These are phyloP conservation scores for Leucocoprinus birnbaumii DNA, from an alignment of 768 basidiomycete genomes.

Conservation along the genomic window DNA sequence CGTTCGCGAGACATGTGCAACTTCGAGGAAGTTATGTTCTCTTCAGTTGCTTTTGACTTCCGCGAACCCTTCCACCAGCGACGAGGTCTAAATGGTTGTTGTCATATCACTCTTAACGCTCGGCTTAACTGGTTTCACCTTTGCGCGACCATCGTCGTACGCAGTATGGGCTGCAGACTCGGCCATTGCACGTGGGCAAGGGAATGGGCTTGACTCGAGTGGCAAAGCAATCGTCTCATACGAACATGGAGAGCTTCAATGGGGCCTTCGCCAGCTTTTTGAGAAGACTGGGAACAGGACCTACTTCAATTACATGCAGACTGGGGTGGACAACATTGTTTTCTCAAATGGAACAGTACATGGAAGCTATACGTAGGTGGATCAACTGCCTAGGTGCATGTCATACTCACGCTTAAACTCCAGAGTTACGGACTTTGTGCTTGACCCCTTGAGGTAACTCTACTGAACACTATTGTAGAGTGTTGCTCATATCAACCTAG, in stretches of 20 bases:
- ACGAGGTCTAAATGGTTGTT: too few relatives aligned
- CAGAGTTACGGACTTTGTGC: constrained; percentile 29
- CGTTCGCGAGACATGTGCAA: too few relatives aligned
- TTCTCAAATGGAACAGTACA: constrained; percentile 34
- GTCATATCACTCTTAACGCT: neutral
- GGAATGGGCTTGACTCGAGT: constrained; percentile 33
- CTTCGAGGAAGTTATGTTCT: too few relatives aligned
- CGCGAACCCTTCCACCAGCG: too few relatives aligned
- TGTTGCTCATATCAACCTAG: constrained; percentile 15
- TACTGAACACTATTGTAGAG: neutral
- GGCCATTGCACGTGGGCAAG: constrained; percentile 39
- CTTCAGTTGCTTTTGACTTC: too few relatives aligned
- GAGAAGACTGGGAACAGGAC: constrained; percentile 36
- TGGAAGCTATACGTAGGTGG: constrained; percentile 33
- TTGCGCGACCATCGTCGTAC: constrained; percentile 33
- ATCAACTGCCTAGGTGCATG: neutral
- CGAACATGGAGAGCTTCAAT: constrained; percentile 37
- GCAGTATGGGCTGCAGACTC: constrained; percentile 46
- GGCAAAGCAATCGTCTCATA: constrained; percentile 35
- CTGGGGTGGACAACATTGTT: constrained; percentile 36
- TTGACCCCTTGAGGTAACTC: constrained; percentile 33
- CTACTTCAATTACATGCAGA: constrained; percentile 39
- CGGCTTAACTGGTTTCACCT: neutral
- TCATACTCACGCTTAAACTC: neutral
- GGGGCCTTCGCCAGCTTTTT: constrained; percentile 38